These are phyloP conservation scores for Rhodotorula sp. DNA, from an alignment of 1,284 basidiomycete genomes.

Conservation along the genomic window DNA sequence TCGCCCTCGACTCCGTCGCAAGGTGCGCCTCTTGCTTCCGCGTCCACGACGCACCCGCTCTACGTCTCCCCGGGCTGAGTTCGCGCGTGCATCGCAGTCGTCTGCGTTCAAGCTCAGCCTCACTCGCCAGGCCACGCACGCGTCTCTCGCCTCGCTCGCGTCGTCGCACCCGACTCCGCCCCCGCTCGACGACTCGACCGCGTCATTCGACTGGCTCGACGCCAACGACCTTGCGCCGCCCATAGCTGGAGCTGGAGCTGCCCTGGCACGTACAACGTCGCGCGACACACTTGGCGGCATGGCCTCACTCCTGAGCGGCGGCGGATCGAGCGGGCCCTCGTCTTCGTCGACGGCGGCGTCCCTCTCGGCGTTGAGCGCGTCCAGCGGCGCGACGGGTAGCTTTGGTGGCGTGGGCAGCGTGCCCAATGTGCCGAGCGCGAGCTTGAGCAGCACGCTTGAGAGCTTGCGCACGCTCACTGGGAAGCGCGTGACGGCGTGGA, in stretches of 20 bases:
- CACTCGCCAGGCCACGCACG: neutral
- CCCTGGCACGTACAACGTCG: no score
- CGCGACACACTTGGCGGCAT: no score
- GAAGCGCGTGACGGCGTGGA: conserved; percentile 78
- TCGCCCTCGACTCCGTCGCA: neutral
- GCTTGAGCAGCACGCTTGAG: conserved; percentile 38
- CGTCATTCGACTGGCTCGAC: neutral
- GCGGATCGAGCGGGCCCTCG: neutral
- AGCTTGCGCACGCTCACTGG: conserved; percentile 65
- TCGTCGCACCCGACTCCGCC: neutral
- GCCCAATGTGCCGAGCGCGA: conserved; percentile 22
- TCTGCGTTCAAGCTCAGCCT: conserved; percentile 28
- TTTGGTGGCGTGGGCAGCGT: conserved; percentile 4
- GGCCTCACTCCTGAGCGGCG: no score
- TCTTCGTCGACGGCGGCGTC: neutral
- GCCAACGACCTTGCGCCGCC: neutral
- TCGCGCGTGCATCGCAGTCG: conserved; percentile 1
- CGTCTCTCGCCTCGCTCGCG: neutral
- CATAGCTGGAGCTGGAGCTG: neutral
- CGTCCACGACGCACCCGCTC: neutral
- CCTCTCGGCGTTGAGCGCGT: neutral
- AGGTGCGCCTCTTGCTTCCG: neutral
- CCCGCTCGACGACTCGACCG: neutral
- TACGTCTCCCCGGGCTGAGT: neutral
- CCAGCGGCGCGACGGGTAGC: no score